phyloP scores from a whole-genome alignment of 2,329 filamentous ascomycete genomes.

The Sporothrix humicola region DNA sequence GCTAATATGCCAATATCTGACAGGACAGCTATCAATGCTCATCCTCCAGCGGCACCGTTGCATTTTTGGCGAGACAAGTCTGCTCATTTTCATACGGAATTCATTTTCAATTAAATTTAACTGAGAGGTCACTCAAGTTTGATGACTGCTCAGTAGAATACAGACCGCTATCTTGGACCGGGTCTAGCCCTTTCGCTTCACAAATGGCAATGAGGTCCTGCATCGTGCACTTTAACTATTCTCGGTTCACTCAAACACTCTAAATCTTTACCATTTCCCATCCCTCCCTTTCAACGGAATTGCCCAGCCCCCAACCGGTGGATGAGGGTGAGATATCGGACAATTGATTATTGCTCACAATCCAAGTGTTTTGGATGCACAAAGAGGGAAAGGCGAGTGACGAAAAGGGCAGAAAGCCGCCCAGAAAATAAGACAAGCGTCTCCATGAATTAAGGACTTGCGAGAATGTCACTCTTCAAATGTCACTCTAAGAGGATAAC shows the following conservation, averaged over 20 bases:
- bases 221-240: conserved; percentile 1
- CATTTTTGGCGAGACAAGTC: background rate
- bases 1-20: background rate
- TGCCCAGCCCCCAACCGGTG: too few relatives aligned
- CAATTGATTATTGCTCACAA: background rate
- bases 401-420: background rate
- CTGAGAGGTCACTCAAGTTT: too few relatives aligned
- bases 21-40: background rate
- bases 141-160: background rate
- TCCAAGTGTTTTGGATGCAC: background rate
- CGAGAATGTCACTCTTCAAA: background rate
- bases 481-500: too few relatives aligned
- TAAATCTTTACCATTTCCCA: background rate
- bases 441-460: background rate
- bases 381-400: background rate
- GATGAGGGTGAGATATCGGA: background rate
- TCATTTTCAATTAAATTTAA: background rate
- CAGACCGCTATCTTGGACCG: conserved; percentile 12
- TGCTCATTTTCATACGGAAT: background rate
- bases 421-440: background rate
- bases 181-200: conserved; percentile 20
- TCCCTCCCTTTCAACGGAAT: too few relatives aligned
- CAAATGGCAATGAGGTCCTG: conserved; percentile 3
- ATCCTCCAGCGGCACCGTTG: conserved; percentile 5
- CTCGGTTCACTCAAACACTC: background rate